Percentiles rank a stretch among this genome's conserved stretches.
Conservation (phyloP, 306 rosid species). For the Castanopsis chinensis region DNA sequence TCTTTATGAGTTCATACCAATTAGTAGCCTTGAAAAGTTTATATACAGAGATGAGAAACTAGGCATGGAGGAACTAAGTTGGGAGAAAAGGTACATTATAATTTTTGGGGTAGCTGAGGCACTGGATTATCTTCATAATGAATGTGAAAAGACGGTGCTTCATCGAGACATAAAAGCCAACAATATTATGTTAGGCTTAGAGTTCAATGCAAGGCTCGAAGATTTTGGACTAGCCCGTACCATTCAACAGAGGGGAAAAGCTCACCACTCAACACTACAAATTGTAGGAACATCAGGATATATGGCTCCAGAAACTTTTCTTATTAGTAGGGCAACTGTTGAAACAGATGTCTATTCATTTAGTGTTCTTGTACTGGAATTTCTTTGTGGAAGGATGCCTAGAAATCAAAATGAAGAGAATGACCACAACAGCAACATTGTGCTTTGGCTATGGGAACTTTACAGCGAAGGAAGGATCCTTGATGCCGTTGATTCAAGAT, state of each 20-base stretch:
- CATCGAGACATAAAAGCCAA: constrained; percentile 77
- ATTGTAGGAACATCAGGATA: constrained; percentile 84
- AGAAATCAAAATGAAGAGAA: constrained; percentile 33
- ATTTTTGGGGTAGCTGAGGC: constrained; percentile 69
- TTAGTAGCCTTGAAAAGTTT: constrained; percentile 54
- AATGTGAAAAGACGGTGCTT: constrained; percentile 61
- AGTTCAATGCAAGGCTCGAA: constrained; percentile 56
- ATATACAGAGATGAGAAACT: constrained; percentile 30
- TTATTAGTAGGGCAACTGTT: constrained; percentile 56
- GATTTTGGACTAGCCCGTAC: constrained; percentile 78
- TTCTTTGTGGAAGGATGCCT: constrained; percentile 62
- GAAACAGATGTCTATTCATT: constrained; percentile 78
- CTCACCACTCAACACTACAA: constrained; percentile 69
- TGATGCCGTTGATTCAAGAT: constrained; percentile 40
- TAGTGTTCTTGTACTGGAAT: constrained; percentile 65
- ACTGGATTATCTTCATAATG: constrained; percentile 72
- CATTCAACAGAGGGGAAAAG: constrained; percentile 42
- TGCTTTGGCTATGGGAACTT: constrained; percentile 66
- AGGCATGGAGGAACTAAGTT: constrained; percentile 17
- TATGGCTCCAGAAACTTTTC: constrained; percentile 80
- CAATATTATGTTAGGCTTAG: constrained; percentile 68
- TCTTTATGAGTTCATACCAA: too few species aligned
- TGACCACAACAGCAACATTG: constrained; percentile 51
- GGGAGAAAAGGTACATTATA: constrained; percentile 47
- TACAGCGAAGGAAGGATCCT: constrained; percentile 35